These are phyloP conservation scores for Kodamaea lidongshanica DNA, from an alignment of 805 yeast species.

Conservation along the genomic window DNA sequence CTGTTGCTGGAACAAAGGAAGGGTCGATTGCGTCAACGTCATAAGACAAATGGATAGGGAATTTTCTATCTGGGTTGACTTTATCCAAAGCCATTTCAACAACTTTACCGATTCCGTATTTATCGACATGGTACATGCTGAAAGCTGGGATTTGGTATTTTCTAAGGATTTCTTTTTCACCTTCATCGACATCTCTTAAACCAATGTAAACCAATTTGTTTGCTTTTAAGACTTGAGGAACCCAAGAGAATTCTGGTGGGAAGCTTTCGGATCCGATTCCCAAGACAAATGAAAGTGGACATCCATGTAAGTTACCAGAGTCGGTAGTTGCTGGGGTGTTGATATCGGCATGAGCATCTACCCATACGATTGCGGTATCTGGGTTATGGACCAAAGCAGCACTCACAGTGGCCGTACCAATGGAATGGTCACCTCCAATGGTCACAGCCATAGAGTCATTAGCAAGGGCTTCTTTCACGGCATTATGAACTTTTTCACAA, in stretches of 20 bases:
- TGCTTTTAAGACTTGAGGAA: slow-evolving; percentile 59
- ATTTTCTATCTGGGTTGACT: slow-evolving; percentile 60
- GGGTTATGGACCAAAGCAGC: slow-evolving; percentile 78
- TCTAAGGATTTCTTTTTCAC: slow-evolving; percentile 69
- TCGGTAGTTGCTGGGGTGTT: slow-evolving; percentile 80
- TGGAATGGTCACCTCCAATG: slow-evolving; percentile 94
- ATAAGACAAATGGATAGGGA: slow-evolving; percentile 83
- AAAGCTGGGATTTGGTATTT: slow-evolving; percentile 74
- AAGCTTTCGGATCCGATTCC: slow-evolving; percentile 65
- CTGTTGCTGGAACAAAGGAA: slow-evolving; percentile 89
- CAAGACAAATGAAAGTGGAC: slow-evolving; percentile 87
- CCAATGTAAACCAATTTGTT: slow-evolving; percentile 86
- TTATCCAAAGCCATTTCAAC: slow-evolving; percentile 83
- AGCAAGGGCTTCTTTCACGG: slow-evolving; percentile 49
- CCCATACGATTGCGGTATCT: slow-evolving; percentile 88
- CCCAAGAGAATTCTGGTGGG: slow-evolving; percentile 80
- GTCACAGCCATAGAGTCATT: slow-evolving; percentile 63
- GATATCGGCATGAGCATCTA: slow-evolving; percentile 97
- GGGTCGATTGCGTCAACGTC: slow-evolving; percentile 98
- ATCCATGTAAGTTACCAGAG: slow-evolving; percentile 92
- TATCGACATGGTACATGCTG: slow-evolving; percentile 94
- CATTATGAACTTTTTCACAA: slow-evolving; percentile 53
- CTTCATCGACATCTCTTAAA: slow-evolving; percentile 84
- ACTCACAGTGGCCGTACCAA: slow-evolving; percentile 87
- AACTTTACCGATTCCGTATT: slow-evolving; percentile 85